Conservation (phyloP, 257 asterid genomes). For the Solanum pimpinellifolium region DNA sequence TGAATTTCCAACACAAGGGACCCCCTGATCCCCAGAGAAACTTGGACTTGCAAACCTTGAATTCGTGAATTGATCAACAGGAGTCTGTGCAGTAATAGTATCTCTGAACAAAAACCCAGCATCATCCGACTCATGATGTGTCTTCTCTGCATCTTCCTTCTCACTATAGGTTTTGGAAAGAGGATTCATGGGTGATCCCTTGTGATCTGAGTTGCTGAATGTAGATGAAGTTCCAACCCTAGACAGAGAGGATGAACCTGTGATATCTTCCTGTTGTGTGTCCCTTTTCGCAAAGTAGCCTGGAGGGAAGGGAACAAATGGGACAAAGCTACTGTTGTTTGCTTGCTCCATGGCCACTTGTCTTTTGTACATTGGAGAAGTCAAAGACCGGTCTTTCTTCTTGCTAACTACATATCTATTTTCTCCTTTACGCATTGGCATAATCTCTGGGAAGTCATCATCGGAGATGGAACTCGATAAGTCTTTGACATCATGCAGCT, state of each 20-base stretch:
- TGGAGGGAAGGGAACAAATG: constrained; percentile 97
- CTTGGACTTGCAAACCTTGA: constrained; percentile 12
- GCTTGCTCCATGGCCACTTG: constrained; percentile 63
- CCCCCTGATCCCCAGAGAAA: neutral
- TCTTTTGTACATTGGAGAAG: constrained; percentile 68
- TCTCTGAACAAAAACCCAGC: neutral
- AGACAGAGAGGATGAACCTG: constrained; percentile 13
- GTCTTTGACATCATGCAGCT: constrained; percentile 64
- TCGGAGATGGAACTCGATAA: constrained; percentile 49
- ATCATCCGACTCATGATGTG: constrained; percentile 7
- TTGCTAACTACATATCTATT: constrained; percentile 61
- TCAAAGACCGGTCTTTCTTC: constrained; percentile 63
- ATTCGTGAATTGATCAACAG: neutral
- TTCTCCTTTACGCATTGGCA: constrained; percentile 87
- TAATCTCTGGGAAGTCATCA: constrained; percentile 69
- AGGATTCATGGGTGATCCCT: neutral
- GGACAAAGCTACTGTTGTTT: constrained; percentile 44
- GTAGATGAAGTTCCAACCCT: constrained; percentile 12
- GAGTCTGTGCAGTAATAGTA: neutral
- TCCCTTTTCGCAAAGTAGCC: constrained; percentile 65
- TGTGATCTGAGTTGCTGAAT: neutral
- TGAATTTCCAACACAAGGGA: constrained; percentile 3
- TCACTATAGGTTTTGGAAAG: neutral
- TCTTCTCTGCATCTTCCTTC: neutral
- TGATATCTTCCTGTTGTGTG: constrained; percentile 14